phyloP scores from a whole-genome alignment of 208 protist genomes.

The Entamoeba histolytica region DNA sequence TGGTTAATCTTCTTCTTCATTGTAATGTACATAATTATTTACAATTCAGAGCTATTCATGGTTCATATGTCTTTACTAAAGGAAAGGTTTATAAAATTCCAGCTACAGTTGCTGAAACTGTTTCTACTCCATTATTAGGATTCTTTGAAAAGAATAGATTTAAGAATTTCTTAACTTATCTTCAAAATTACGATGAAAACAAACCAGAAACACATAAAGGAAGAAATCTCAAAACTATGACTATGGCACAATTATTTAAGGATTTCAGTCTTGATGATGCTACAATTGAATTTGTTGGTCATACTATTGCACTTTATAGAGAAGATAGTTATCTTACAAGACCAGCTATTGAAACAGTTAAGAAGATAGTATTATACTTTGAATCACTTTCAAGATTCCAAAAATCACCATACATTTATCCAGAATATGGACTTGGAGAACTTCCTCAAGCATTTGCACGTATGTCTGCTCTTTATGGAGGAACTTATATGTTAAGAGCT shows the following conservation, averaged over 20 bases:
- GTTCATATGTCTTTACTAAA: slow-evolving; percentile 74
- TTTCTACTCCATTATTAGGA: slow-evolving; percentile 69
- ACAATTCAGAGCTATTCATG: slow-evolving; percentile 89
- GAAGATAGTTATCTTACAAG: slow-evolving; percentile 41
- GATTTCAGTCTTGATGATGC: slow-evolving; percentile 67
- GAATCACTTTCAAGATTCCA: slow-evolving; percentile 61
- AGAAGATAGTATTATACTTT: slow-evolving; percentile 75
- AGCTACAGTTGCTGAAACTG: slow-evolving; percentile 69
- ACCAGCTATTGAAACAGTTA: slow-evolving; percentile 65
- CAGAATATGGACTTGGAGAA: slow-evolving; percentile 93
- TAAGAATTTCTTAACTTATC: not conserved
- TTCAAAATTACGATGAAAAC: not conserved
- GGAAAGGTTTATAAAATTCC: slow-evolving; percentile 83
- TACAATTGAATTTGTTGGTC: slow-evolving; percentile 88
- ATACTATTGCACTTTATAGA: slow-evolving; percentile 58
- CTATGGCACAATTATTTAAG: slow-evolving; percentile 69
- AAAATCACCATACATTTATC: slow-evolving; percentile 94
- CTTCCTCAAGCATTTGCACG: slow-evolving; percentile 87
- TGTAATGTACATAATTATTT: slow-evolving; percentile 91
- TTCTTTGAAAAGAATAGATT: slow-evolving; percentile 27
- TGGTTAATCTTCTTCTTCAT: slow-evolving; percentile 83
- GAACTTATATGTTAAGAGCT: slow-evolving; percentile 94
- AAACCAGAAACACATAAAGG: not conserved
- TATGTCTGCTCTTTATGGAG: slow-evolving; percentile 63
- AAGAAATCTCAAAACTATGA: slow-evolving; percentile 48